Evolutionary conservation across 2,329 filamentous ascomycete genomes (phyloP), one percentile per base, ranked within the genome.

Genomic region (Fusarium duplospermum): DNA sequence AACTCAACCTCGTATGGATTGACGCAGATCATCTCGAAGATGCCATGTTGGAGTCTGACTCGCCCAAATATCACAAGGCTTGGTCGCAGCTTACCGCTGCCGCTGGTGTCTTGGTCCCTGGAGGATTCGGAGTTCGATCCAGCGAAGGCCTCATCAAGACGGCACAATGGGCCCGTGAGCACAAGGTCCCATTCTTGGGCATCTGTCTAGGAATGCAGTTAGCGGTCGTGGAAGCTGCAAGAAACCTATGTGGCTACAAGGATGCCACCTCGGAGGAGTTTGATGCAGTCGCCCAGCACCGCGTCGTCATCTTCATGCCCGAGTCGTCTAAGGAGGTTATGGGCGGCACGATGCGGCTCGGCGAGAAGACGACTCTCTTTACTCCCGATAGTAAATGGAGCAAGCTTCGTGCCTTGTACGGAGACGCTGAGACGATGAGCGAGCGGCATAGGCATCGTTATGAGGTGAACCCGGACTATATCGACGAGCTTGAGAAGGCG

Each of bases 171-270:
- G 95, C 96, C 1, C 91, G 96, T 63, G 92, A 93, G 74, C 91
- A 94, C 78, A 92, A 93, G 69, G 90, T 89, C 7, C 95, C 95
- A 2, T 98, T 93, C 84, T 87, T 98, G 1, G 96, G 96, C 68
- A 93, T 98, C 72, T 98, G 95, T 81, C 87, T 98, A 16, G 95
- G 95, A 64, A 94, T 98, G 91, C 96, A 98, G 82, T 89, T 98
- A 56, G 95, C 95, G 27, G 94, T 97, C 52, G 93, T 98, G 76
- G 95, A 98, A 83, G 93, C 90, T 76, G 94, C 95, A 4, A 91
- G 94, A 54, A 91, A 94, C 74, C 86, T 95, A 1, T 93, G 91
- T 82, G 89, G 89, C 33, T 87, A 94, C 73, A 77, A 84, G 27
- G 80, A 84, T 18, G 89, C 89, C 36, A 86, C 84, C 4, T 89